Conservation (phyloP, 108 stramenopile species). For the Discostella pseudostelligera region DNA sequence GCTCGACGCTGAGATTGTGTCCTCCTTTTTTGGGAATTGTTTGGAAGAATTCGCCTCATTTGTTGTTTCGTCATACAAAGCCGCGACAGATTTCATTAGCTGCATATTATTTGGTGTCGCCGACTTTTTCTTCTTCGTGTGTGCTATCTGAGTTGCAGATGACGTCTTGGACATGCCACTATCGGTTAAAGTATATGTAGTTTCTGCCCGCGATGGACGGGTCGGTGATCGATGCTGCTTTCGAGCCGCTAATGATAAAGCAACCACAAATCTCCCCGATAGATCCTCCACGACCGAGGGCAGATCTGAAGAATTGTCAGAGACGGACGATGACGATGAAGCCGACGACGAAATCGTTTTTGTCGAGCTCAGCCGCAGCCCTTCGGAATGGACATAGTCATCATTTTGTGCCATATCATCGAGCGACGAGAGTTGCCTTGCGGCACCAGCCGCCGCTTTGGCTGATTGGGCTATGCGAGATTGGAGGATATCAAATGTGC, state of each 20-base stretch:
- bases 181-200: no score
- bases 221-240: not conserved
- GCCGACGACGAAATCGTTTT: slow-evolving; percentile 15
- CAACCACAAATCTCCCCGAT: slow-evolving; percentile 28
- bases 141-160: not conserved
- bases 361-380: slow-evolving; percentile 29
- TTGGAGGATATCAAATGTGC: slow-evolving; percentile 18
- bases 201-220: no score
- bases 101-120: slow-evolving; percentile 3
- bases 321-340: not conserved
- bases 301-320: slow-evolving; percentile 8
- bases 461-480: slow-evolving; percentile 36
- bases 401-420: slow-evolving; percentile 50
- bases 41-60: not conserved
- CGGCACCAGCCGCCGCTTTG: slow-evolving; percentile 29
- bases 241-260: slow-evolving; percentile 26
- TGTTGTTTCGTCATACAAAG: slow-evolving; percentile 17
- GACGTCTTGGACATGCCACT: no score
- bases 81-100: slow-evolving; percentile 24
- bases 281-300: slow-evolving; percentile 22
- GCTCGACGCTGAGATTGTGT: not conserved
- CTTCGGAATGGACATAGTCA: slow-evolving; percentile 40
- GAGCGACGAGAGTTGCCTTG: slow-evolving; percentile 38
- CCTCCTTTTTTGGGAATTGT: not conserved
- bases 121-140: not conserved